Evolutionary conservation across 345 rosid genomes (phyloP).

Genomic region (Balakata baccata): DNA sequence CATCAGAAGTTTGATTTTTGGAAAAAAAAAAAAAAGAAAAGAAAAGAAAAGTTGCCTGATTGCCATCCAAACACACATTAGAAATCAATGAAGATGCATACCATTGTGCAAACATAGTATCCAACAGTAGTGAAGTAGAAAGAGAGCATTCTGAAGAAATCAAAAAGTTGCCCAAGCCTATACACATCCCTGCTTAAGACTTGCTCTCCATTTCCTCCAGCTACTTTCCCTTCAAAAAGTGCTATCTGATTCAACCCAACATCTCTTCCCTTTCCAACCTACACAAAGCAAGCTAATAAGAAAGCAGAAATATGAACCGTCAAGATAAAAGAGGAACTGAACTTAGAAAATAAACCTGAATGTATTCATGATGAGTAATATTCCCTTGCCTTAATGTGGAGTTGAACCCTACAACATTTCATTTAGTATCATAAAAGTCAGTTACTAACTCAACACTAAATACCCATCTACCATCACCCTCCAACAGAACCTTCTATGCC

Average conservation of each 20-base stretch:
- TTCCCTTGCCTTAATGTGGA: conserved; percentile 97
- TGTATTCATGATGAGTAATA: conserved; percentile 93
- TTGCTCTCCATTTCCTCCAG: conserved; percentile 99
- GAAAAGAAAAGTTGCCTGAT: conserved; percentile 10
- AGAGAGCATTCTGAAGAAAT: conserved; percentile 96
- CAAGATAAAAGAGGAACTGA: background rate
- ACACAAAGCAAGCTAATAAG: conserved; percentile 18
- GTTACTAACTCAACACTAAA: no score
- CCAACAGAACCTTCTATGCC: no score
- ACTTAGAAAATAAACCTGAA: conserved; percentile 59
- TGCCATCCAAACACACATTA: background rate
- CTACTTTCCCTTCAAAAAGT: conserved; percentile 96
- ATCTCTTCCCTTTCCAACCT: conserved; percentile 99
- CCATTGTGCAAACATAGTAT: conserved; percentile 97
- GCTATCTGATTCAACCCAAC: conserved; percentile 99
- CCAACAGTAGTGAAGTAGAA: conserved; percentile 98
- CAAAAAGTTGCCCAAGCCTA: conserved; percentile 94
- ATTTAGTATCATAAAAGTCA: conserved; percentile 1
- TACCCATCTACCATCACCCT: background rate
- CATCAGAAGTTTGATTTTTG: conserved; percentile 20
- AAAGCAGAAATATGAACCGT: conserved; percentile 1
- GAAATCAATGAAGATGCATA: conserved; percentile 26
- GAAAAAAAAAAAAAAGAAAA: conserved; percentile 23
- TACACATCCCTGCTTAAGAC: conserved; percentile 94
- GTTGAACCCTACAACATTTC: conserved; percentile 70